Evolutionary conservation across 2,329 filamentous ascomycete species (phyloP), one percentile per base, ranked within the genome.

Genomic region (Thermothelomyces thermophilus): DNA sequence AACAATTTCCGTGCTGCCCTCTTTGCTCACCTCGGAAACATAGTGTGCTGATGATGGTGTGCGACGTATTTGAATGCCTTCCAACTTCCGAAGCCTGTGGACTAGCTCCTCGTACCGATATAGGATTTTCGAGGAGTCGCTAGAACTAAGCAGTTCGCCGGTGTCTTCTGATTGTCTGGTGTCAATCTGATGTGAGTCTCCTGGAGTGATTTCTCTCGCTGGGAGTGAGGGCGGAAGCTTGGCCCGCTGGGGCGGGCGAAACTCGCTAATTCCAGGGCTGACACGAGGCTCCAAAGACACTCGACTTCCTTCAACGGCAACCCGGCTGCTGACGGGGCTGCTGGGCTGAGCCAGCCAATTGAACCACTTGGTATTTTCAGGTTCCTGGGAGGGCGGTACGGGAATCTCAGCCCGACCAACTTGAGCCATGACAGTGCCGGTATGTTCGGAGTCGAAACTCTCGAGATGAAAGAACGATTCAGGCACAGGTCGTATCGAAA

Each of bases 321-420:
- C 34, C 20, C 44, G 39, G 8, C 35, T 59, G 34, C 19, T 50
- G 28, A 41, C 14, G 16, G 41, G 42, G 41, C 56, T 56, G 39
- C 42, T 54, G 8, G 56, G 44, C 6, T 46, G 39, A n/a, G 41
- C 45, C n/a, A 63, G 50, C 42, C 59, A 63, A 0, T 19, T 46
- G 24, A 51, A 58, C 61, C 62, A 65, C 7, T n/a, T 47, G n/a
- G 46, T 39, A 22, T 64, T 64, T 22, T 61, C 54, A n/a, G 46
- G 46, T 30, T 52, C 52, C 33, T 60, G 53, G 8, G 60, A 60
- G 3, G 49, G n/a, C 6, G 59, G 48, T 2, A 63, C 41, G 0
- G 52, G 43, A 0, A 58, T 53, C 3, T 31, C 31, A 5, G 28
- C 43, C 11, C 39, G 41, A 16, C 62, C 62, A 45, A 62, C 49